Evolutionary conservation across 345 rosid genomes (phyloP).

Genomic region (Pseudoturritis turrita): DNA sequence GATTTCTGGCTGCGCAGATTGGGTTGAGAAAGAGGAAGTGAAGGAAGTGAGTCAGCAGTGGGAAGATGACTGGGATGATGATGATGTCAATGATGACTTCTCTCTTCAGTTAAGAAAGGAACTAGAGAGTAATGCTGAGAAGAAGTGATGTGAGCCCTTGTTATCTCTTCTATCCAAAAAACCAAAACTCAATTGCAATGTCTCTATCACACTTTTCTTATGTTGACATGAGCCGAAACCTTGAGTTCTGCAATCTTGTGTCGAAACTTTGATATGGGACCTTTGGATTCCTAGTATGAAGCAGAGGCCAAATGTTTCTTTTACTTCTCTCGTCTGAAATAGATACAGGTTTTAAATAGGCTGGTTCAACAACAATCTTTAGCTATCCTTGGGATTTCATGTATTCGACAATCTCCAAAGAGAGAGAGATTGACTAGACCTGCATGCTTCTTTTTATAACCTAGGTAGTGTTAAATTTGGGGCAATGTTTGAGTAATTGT

Average conservation of each 20-base stretch:
- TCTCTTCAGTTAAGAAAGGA: conserved; percentile 82
- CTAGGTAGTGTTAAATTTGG: too few relatives aligned
- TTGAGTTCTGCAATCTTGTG: background rate
- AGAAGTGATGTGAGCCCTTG: conserved; percentile 33
- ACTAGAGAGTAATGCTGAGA: conserved; percentile 51
- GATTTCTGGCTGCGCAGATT: conserved; percentile 40
- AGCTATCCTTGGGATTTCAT: too few relatives aligned
- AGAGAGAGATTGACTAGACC: background rate
- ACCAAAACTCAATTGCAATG: background rate
- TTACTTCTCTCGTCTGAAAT: background rate
- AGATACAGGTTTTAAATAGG: background rate
- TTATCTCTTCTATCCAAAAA: background rate
- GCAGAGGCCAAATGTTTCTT: background rate
- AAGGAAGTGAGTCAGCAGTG: conserved; percentile 78
- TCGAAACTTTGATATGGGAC: background rate
- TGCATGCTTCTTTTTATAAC: too few relatives aligned
- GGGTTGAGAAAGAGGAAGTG: conserved; percentile 77
- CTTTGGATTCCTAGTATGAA: background rate
- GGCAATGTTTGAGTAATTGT: too few relatives aligned
- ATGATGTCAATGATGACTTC: conserved; percentile 89
- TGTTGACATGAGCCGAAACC: background rate
- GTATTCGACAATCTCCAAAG: background rate
- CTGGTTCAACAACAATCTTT: background rate
- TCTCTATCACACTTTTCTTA: background rate
- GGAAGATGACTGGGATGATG: conserved; percentile 98